These are phyloP conservation scores for Phlegmacium glaucopus DNA, from an alignment of 768 basidiomycete species.

Conservation along the genomic window DNA sequence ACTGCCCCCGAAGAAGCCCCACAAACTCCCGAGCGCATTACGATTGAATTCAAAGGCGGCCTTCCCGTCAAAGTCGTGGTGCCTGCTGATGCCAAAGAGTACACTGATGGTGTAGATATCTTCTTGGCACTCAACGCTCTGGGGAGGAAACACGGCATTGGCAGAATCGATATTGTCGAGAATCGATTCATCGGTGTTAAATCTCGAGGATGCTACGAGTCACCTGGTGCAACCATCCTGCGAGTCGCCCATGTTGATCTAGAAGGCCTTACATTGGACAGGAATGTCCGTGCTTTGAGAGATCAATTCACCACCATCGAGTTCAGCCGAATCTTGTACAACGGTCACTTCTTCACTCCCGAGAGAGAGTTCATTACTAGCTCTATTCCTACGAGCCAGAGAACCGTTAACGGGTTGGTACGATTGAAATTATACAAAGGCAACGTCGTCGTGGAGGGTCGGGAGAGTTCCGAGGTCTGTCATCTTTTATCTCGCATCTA, in stretches of 20 bases:
- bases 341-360: slow-evolving; percentile 99
- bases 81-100: slow-evolving; percentile 47
- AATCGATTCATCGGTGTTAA: slow-evolving; percentile 99
- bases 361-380: slow-evolving; percentile 94
- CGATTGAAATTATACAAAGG: slow-evolving; percentile 93
- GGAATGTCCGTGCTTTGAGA: slow-evolving; percentile 90
- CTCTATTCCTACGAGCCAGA: slow-evolving; percentile 89
- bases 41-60: slow-evolving; percentile 84
- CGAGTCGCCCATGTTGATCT: slow-evolving; percentile 94
- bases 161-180: slow-evolving; percentile 98
- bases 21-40: slow-evolving; percentile 68
- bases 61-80: slow-evolving; percentile 82
- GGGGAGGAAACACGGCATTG: slow-evolving; percentile 92
- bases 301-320: slow-evolving; percentile 94
- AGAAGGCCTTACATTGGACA: slow-evolving; percentile 96
- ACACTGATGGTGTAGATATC: slow-evolving; percentile 93
- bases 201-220: slow-evolving; percentile 99
- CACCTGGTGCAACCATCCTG: slow-evolving; percentile 94
- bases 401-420: slow-evolving; percentile 93
- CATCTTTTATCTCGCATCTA: background rate
- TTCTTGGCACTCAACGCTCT: slow-evolving; percentile 90
- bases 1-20: slow-evolving; percentile 81
- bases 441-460: slow-evolving; percentile 91
- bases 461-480: slow-evolving; percentile 79
- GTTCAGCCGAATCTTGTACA: slow-evolving; percentile 90